phyloP scores from a whole-genome alignment of 805 yeast species.

The Cyberlindnera maritima region DNA sequence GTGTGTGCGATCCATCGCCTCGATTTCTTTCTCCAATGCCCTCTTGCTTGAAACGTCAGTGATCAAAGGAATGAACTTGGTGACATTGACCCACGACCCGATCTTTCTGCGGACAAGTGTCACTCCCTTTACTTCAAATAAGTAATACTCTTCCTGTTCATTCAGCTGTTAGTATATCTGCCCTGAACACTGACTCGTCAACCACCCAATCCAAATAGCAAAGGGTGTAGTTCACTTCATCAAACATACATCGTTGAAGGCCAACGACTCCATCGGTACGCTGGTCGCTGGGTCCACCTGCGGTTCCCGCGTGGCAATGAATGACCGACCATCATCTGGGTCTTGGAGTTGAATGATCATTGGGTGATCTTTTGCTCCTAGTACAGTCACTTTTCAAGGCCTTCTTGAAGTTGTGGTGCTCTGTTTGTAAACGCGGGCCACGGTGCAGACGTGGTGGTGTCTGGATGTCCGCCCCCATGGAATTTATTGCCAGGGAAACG shows the following conservation, averaged over 20 bases:
- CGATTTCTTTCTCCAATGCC: conserved; percentile 1
- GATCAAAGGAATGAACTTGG: conserved; percentile 4
- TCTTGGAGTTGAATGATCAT: no score
- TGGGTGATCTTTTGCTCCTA: no score
- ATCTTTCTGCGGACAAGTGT: conserved; percentile 8
- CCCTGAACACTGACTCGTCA: no score
- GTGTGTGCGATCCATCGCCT: neutral
- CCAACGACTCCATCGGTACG: neutral
- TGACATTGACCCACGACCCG: conserved; percentile 14
- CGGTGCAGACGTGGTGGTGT: conserved; percentile 5
- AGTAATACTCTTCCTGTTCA: conserved; percentile 9
- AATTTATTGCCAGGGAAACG: conserved; percentile 18
- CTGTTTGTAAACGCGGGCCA: neutral
- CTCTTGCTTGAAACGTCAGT: neutral
- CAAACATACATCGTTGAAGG: neutral
- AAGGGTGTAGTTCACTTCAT: no score
- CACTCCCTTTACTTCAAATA: neutral
- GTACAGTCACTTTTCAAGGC: neutral
- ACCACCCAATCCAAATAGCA: no score
- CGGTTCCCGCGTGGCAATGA: no score
- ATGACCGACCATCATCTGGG: no score
- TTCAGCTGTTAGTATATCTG: no score
- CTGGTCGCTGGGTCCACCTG: neutral
- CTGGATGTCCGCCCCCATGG: no score
- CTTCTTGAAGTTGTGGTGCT: neutral